A percentile compares a stretch with the other conserved stretches of the same genome.
Evolutionary conservation across 129 eudicot species (phyloP).

Genomic region (Flaveria robusta): DNA sequence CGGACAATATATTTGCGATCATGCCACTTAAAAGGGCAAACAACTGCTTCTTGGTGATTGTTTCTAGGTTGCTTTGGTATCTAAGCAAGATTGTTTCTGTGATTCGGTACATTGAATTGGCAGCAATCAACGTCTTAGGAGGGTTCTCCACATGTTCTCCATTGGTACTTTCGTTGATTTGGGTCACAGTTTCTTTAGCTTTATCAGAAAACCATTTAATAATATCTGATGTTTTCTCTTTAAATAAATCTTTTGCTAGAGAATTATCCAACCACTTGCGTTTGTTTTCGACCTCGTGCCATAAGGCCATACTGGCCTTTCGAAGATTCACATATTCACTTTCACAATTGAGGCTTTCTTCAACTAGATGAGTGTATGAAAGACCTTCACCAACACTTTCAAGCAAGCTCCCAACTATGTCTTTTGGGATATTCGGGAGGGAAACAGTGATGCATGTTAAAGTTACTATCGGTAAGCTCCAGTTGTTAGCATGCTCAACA

Average conservation of each 20-base stretch:
- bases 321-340: neutral
- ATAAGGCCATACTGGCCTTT: conserved; percentile 17
- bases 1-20: conserved; percentile 28
- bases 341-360: conserved; percentile 26
- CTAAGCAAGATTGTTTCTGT: conserved; percentile 31
- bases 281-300: conserved; percentile 38
- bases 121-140: conserved; percentile 26
- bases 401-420: neutral
- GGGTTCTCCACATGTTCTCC: neutral
- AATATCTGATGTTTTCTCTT: conserved; percentile 27
- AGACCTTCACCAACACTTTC: conserved; percentile 32
- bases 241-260: neutral
- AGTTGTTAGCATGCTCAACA: conserved; percentile 10
- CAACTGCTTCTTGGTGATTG: neutral
- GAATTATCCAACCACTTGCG: conserved; percentile 33
- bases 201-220: conserved; percentile 29
- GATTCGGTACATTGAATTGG: conserved; percentile 50
- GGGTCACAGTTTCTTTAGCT: conserved; percentile 5
- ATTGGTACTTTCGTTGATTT: neutral
- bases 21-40: conserved; percentile 24
- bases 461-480: conserved; percentile 33
- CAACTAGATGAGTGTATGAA: conserved; percentile 16
- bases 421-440: conserved; percentile 6
- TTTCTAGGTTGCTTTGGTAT: neutral
- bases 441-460: conserved; percentile 31